These are phyloP conservation scores for Jamesozyma spencerorum DNA, from an alignment of 805 yeast species.

Conservation along the genomic window DNA sequence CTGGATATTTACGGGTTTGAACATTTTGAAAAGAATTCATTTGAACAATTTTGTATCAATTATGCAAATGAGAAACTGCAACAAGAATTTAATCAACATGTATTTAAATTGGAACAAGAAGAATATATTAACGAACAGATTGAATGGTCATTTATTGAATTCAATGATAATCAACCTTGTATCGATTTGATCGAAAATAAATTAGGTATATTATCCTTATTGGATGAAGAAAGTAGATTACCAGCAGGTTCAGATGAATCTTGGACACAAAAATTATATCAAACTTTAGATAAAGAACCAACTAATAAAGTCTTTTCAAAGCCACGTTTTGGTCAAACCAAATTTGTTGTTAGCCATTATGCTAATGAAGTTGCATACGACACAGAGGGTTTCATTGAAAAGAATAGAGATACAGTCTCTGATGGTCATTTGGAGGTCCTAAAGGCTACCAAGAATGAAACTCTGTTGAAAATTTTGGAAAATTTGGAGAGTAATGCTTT, in stretches of 20 bases:
- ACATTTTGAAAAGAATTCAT: conserved; percentile 87
- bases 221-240: conserved; percentile 91
- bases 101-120: conserved; percentile 92
- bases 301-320: conserved; percentile 71
- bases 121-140: conserved; percentile 87
- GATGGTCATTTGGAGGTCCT: conserved; percentile 89
- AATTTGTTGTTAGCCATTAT: conserved; percentile 85
- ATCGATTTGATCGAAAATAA: conserved; percentile 83
- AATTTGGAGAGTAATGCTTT: conserved; percentile 52
- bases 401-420: conserved; percentile 94
- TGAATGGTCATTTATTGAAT: conserved; percentile 94
- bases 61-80: conserved; percentile 95
- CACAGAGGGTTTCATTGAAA: conserved; percentile 90
- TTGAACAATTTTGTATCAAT: conserved; percentile 95
- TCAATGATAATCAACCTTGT: conserved; percentile 94
- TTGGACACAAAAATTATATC: conserved; percentile 85
- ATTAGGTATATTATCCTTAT: conserved; percentile 75
- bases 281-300: conserved; percentile 71
- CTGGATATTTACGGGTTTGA: conserved; percentile 96
- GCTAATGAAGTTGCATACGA: conserved; percentile 92
- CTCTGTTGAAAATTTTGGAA: conserved; percentile 55
- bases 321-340: conserved; percentile 88
- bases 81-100: conserved; percentile 96
- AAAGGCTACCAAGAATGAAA: conserved; percentile 54
- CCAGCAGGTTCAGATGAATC: conserved; percentile 91